Base-by-base conservation (phyloP, 2,329 filamentous ascomycete genomes). In the Stachybotrys elegans region DNA sequence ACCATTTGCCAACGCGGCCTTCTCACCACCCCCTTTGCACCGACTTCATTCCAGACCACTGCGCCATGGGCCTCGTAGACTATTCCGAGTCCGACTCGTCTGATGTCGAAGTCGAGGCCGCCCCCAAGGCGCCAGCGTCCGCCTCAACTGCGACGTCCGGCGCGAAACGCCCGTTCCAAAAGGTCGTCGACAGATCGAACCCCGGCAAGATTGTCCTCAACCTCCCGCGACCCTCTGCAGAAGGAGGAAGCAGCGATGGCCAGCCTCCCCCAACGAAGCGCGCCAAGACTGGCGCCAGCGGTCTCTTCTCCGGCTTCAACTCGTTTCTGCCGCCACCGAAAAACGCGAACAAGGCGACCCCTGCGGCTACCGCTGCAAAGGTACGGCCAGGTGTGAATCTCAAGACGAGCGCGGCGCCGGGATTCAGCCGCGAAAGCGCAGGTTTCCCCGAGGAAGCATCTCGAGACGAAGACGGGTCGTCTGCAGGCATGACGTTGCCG, bases 11-110 rank as follows among this genome's bases (percentile, higher is more conserved):
- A n/a, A n/a, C n/a, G n/a, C n/a, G n/a, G n/a, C n/a, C n/a, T n/a
- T n/a, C n/a, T n/a, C n/a, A n/a, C n/a, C n/a, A n/a, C n/a, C n/a
- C n/a, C n/a, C n/a, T n/a, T n/a, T n/a, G n/a, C n/a, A n/a, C n/a
- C n/a, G n/a, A n/a, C 11, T 8, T 22, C 31, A 39, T 27, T 22
- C 19, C 25, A n/a, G 50, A 65, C n/a, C n/a, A n/a, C n/a, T n/a
- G n/a, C n/a, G n/a, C 39, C 31, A 93, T 93, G 87, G 83, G 78
- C 13, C 72, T 95, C 22, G 88, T 93, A 52, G 83, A 85, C 49
- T 95, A 94, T 57, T 91, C 88, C 4, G 88, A 91, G 61, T 93
- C 88, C 3, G 88, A 91, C 58, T 90, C 83, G 38, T 89, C 85
- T 12, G 85, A 86, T 43, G 73, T 73, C 14, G 84, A 87, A 43